Evolutionary conservation across 768 basidiomycete species (phyloP).

Genomic region (Mycena amicta): DNA sequence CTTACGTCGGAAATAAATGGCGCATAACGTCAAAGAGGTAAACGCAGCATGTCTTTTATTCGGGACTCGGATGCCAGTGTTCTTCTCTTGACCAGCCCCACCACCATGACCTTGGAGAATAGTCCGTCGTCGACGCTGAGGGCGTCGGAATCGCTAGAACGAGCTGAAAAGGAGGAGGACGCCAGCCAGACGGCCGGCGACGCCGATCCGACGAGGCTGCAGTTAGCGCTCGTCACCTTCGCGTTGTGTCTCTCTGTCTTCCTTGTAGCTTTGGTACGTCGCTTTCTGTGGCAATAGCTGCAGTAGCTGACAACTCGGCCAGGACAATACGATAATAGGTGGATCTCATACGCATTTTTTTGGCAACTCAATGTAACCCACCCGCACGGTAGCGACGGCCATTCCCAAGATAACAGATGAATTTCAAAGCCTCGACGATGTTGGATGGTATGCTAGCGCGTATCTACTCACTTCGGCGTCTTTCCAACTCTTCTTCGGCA

Average conservation of each 20-base stretch:
- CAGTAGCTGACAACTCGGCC: background rate
- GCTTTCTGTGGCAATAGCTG: background rate
- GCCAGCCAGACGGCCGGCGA: background rate
- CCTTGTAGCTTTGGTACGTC: conserved; percentile 15
- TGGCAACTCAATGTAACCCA: background rate
- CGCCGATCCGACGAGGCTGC: background rate
- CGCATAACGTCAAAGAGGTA: background rate
- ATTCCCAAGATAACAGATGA: conserved; percentile 32
- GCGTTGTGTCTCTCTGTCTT: conserved; percentile 15
- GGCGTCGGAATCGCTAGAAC: background rate
- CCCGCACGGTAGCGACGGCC: conserved; percentile 22
- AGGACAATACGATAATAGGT: conserved; percentile 4
- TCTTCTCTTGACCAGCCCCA: background rate
- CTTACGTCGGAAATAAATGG: background rate
- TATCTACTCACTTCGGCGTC: conserved; percentile 22
- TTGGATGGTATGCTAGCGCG: conserved; percentile 25
- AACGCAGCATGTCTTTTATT: background rate
- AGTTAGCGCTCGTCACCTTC: conserved; percentile 3
- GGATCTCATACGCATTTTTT: background rate
- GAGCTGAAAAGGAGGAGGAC: background rate
- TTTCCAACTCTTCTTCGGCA: conserved; percentile 25
- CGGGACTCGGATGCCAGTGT: background rate
- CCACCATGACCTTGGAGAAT: background rate
- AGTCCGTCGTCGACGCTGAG: background rate
- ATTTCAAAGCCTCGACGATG: conserved; percentile 31